Evolutionary conservation across 2,329 filamentous ascomycete genomes (phyloP).

Genomic region (Beauveria medogensis): DNA sequence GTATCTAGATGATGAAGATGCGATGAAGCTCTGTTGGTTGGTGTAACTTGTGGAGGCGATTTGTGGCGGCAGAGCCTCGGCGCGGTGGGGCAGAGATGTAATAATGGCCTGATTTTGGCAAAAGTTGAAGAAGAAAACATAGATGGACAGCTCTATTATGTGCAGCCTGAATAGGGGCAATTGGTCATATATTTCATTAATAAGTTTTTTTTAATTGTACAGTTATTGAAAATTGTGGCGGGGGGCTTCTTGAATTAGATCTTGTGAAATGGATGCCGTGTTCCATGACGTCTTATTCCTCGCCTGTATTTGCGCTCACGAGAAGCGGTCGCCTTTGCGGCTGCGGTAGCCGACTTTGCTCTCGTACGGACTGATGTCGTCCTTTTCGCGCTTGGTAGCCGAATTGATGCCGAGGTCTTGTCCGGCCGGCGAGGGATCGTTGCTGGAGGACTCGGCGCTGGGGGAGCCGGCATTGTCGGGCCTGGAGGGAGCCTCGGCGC

Average conservation of each 20-base stretch:
- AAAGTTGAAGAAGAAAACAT: not conserved
- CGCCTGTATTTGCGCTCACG: slow-evolving; percentile 27
- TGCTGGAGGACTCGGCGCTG: slow-evolving; percentile 62
- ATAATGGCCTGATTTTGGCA: slow-evolving; percentile 6
- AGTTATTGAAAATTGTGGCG: not conserved
- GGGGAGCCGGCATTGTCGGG: slow-evolving; percentile 49
- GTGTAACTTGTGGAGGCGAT: not conserved
- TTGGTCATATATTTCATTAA: slow-evolving; percentile 1
- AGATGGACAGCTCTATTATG: not conserved
- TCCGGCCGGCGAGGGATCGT: slow-evolving; percentile 77
- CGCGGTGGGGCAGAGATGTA: not conserved
- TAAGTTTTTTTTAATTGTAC: not conserved
- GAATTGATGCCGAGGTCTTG: slow-evolving; percentile 68
- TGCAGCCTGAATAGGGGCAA: not conserved
- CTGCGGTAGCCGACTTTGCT: slow-evolving; percentile 65
- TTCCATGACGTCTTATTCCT: not conserved
- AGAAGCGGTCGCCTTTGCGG: slow-evolving; percentile 80
- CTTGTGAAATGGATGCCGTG: not conserved
- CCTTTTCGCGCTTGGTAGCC: slow-evolving; percentile 60
- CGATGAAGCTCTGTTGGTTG: not conserved
- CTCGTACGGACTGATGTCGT: slow-evolving; percentile 68
- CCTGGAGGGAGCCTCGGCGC: not conserved
- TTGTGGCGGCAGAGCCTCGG: slow-evolving; percentile 11
- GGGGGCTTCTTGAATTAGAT: not conserved
- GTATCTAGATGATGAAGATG: not conserved